Percentiles rank a stretch among this genome's conserved stretches.
Evolutionary conservation across 441 rosid genomes (phyloP).

Genomic region (Jatropha multifida): DNA sequence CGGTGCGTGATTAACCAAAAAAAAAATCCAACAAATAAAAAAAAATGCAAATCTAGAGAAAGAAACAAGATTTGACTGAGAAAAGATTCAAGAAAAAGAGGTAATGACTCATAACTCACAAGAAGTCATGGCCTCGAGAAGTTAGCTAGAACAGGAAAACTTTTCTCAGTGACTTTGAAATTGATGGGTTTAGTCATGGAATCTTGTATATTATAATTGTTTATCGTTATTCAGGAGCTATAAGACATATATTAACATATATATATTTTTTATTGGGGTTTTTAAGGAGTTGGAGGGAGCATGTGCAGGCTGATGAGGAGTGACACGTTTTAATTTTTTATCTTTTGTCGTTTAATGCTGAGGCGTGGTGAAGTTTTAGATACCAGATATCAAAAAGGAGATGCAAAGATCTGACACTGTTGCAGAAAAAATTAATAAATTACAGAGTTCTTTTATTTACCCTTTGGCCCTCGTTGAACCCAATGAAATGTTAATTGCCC

Average conservation of each 20-base stretch:
- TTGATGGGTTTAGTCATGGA: slow-evolving; percentile 8
- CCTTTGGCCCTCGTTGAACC: slow-evolving; percentile 21
- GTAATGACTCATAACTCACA: neutral
- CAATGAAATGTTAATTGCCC: slow-evolving; percentile 13
- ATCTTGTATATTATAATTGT: slow-evolving; percentile 35
- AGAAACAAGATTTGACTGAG: slow-evolving; percentile 42
- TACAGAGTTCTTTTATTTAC: neutral
- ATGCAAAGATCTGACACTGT: slow-evolving; percentile 15
- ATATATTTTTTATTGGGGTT: slow-evolving; percentile 10
- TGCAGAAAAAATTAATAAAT: slow-evolving; percentile 1
- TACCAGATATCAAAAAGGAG: slow-evolving; percentile 33
- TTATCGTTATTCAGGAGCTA: neutral
- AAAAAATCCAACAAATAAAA: slow-evolving; percentile 21
- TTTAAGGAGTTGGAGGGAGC: slow-evolving; percentile 26
- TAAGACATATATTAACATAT: neutral
- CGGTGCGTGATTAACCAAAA: slow-evolving; percentile 25
- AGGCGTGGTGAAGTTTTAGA: slow-evolving; percentile 32
- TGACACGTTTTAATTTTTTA: slow-evolving; percentile 26
- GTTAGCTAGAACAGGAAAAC: slow-evolving; percentile 4
- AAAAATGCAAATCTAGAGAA: slow-evolving; percentile 6
- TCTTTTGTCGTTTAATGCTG: slow-evolving; percentile 41
- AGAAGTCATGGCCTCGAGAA: slow-evolving; percentile 31
- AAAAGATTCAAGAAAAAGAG: slow-evolving; percentile 19
- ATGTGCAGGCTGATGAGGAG: slow-evolving; percentile 31
- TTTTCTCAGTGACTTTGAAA: neutral